Percentiles rank a stretch among this genome's conserved stretches.
Evolutionary conservation across 2,329 filamentous ascomycete species (phyloP).

Genomic region (Apiospora aurea): DNA sequence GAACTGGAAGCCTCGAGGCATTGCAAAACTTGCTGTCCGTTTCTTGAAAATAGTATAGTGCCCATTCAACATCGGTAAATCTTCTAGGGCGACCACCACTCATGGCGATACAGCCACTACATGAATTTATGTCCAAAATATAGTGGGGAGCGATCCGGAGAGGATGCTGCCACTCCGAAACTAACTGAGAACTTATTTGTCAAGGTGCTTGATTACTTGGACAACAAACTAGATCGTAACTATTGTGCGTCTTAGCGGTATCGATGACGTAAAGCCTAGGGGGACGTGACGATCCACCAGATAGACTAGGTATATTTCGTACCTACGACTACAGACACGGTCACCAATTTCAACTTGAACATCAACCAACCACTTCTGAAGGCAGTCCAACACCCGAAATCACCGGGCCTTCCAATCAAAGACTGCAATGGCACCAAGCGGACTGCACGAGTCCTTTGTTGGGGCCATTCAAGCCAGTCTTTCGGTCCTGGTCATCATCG

Average conservation of each 20-base stretch:
- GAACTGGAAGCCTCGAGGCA: not conserved
- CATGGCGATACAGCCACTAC: not conserved
- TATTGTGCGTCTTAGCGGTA: not conserved
- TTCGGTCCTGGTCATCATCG: constrained; percentile 55
- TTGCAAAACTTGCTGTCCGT: not conserved
- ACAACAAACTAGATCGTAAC: not conserved
- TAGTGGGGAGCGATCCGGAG: not conserved
- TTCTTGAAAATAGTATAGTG: not conserved
- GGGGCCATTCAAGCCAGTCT: constrained; percentile 55
- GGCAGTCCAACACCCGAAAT: too few relatives aligned
- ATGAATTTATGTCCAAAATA: not conserved
- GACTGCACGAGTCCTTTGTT: constrained; percentile 48
- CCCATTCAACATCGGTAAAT: constrained; percentile 1
- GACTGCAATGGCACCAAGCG: constrained; percentile 32
- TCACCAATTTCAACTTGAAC: too few relatives aligned
- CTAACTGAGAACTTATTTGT: not conserved
- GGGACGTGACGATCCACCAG: not conserved
- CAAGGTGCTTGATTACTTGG: constrained; percentile 8
- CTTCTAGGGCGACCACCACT: too few relatives aligned
- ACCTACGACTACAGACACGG: not conserved
- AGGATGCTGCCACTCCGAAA: not conserved
- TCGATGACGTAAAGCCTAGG: constrained; percentile 3
- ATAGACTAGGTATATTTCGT: not conserved
- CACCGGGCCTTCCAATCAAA: not conserved
- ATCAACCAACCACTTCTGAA: not conserved